Evolutionary conservation across 2,329 filamentous ascomycete genomes (phyloP), one percentile per base, ranked within the genome.

Genomic region (Pleoardoris graminearum): DNA sequence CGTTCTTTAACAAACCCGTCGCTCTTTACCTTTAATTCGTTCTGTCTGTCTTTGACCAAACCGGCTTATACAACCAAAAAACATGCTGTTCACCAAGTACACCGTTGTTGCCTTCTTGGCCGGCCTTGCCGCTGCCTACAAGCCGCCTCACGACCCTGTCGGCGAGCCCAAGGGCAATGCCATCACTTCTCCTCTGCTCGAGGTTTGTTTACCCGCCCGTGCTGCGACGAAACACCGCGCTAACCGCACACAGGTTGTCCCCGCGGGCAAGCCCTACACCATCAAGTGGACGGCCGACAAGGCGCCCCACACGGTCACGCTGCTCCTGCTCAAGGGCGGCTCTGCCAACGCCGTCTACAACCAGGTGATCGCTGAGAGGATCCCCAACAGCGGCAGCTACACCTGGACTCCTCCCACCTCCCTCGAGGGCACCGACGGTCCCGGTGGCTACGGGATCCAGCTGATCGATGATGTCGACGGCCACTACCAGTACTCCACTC

Each of bases 261-360:
- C 80, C n/a, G 82, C 72, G 54, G 82, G 82, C 70, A 66, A 78
- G 69, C 63, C 76, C 51, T 86, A 77, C 78, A 77, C 74, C 64
- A 83, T 86, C 77, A 82, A 76, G 58, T 87, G 85, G 85, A 57
- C 76, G 55, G 74, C 78, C 43, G 78, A 74, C 59, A n/a, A n/a
- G n/a, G 77, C 77, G 49, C 50, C 68, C 49, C 77, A 76, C 65
- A 77, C 74, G 35, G 75, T 86, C 65, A 81, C 82, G n/a, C 74
- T 87, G 52, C 69, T 83, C 54, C 81, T 87, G 59, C 80, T 85
- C 61, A 80, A 80, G 66, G 84, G 84, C 27, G 83, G 83, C 27
- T 75, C 78, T 60, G 75, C 54, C 71, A 82, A 86, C 74, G 77
- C 83, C 42, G 61, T 76, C 35, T 78, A 80, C 38, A 70, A 82